Evolutionary conservation across 2,329 filamentous ascomycete species (phyloP), one percentile per base, ranked within the genome.

Genomic region (Fusarium sp.): DNA sequence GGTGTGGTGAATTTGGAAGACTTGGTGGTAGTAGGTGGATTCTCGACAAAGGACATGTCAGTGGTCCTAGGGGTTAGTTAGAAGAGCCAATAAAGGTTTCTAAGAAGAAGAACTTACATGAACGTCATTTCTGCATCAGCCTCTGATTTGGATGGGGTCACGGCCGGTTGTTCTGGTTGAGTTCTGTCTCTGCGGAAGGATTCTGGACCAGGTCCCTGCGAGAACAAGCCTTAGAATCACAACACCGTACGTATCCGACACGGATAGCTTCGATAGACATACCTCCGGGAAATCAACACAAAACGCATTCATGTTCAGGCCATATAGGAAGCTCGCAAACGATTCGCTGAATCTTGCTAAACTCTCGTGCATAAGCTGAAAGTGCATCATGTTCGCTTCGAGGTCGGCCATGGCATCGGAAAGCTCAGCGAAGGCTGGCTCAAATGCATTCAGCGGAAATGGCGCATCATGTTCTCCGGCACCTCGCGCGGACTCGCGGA

Each of bases 281-380:
- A 94, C 94, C 89, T 99, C 96, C 0, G 94, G 93, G 73, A 98
- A 99, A 81, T 99, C 96, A 36, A 98, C 95, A 81, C 95, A 98
- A 80, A 98, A 99, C 3, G 96, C 96, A 81, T 98, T 98, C 95
- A 99, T 98, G 79, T 98, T 98, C 80, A 99, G 82, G 4, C 96
- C 96, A 77, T 98, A 99, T 49, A 99, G 84, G 78, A 99, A 98
- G 75, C 92, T 94, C 2, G 94, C 94, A 82, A 99, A 99, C 79
- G 93, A 97, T 86, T 99, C 96, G 81, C 92, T 95, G 82, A 99
- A 99, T 31, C 96, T 90, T 29, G 94, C 90, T 74, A 99, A 83
- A 78, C 94, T 97, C 84, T 98, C 95, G 79, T 99, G 94, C 91
- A 99, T 97, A 71, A 98, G 85, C 81, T 98, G 95, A 74, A 99